These are phyloP conservation scores for Evansstolkia leycettana DNA, from an alignment of 495 filamentous ascomycete species.

Conservation along the genomic window DNA sequence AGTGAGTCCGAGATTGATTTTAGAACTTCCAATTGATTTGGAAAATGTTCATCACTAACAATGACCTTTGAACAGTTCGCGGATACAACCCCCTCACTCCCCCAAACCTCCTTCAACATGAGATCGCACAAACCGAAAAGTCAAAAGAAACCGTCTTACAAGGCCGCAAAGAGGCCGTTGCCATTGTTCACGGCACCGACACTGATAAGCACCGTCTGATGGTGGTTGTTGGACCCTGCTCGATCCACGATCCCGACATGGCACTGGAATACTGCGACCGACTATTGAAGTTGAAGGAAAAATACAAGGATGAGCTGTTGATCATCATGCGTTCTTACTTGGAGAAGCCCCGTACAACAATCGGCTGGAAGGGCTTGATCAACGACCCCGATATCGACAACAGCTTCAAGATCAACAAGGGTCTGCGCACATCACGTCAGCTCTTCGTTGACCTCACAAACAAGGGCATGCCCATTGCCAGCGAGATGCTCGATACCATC, in stretches of 20 bases:
- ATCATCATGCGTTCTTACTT: slow-evolving; percentile 98
- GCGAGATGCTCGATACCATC: slow-evolving; percentile 98
- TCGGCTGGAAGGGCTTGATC: slow-evolving; percentile 98
- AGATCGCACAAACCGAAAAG: slow-evolving; percentile 68
- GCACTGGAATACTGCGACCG: slow-evolving; percentile 90
- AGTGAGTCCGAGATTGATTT: slow-evolving; percentile 41
- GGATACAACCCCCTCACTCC: slow-evolving; percentile 91
- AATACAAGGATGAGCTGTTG: slow-evolving; percentile 77
- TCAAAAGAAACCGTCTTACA: slow-evolving; percentile 71
- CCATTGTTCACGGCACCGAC: slow-evolving; percentile 65
- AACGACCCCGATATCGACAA: slow-evolving; percentile 99
- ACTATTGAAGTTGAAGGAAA: slow-evolving; percentile 70
- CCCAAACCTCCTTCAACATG: slow-evolving; percentile 89
- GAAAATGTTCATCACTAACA: slow-evolving; percentile 5
- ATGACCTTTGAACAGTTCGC: slow-evolving; percentile 41
- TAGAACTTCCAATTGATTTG: slow-evolving; percentile 1
- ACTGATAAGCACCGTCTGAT: slow-evolving; percentile 60
- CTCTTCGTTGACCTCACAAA: slow-evolving; percentile 90
- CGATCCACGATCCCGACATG: slow-evolving; percentile 87
- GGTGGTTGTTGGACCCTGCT: slow-evolving; percentile 92
- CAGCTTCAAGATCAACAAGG: slow-evolving; percentile 98
- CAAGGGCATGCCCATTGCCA: slow-evolving; percentile 95
- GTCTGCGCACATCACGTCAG: slow-evolving; percentile 73
- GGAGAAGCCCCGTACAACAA: slow-evolving; percentile 96
- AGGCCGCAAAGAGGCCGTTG: slow-evolving; percentile 70